Base-by-base conservation (phyloP, 192 early-diverging fungal species). In the Phlyctochytrium planicorne region DNA sequence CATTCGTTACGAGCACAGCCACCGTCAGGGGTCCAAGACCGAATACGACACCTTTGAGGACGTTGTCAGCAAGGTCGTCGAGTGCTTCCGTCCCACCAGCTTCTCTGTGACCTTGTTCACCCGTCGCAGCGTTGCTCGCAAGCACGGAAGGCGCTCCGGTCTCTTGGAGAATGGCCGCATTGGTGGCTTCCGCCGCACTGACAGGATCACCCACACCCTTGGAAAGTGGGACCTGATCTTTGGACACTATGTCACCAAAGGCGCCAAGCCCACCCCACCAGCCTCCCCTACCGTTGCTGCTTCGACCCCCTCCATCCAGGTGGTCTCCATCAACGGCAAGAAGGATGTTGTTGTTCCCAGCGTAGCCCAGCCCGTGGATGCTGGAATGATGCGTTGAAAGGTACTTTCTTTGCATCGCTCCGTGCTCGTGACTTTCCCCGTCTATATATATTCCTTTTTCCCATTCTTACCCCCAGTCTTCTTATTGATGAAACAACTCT, bases 71-170 rank as follows among this genome's bases (percentile, higher is more conserved):
- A 80, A 90, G 60, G 94, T 97, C 20, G 84, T 94, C 29, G 70
- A 80, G 35, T 82, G 93, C 32, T 99, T 99, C 85, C 81, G 90
- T 16, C 91, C 94, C 6, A 84, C 84, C 17, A 82, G 75, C 33
- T 91, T 93, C 63, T 90, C 89, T 27, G 85, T 92, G 14, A 91
- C 94, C 0, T 78, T 91, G 62, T 94, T 95, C 64, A 88, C 87
- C 29, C 75, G 78, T 16, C 78, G 68, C 59, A 33, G 37, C 24
- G 59, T 59, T 40, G 63, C 40, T 32, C 56, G 59, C 47, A 50
- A 53, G 20, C 74, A 79, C 60, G 73, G 74, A 34, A 64, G 53
- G 20, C 47, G 56, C 17, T 74, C 63, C 33, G 74, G 74, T 4
- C 37, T 79, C 34, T 52, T 81, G 30, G 77, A 81, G 29, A 61